Base-by-base conservation (phyloP, 2,329 filamentous ascomycete species). In the Colletotrichum destructivum region DNA sequence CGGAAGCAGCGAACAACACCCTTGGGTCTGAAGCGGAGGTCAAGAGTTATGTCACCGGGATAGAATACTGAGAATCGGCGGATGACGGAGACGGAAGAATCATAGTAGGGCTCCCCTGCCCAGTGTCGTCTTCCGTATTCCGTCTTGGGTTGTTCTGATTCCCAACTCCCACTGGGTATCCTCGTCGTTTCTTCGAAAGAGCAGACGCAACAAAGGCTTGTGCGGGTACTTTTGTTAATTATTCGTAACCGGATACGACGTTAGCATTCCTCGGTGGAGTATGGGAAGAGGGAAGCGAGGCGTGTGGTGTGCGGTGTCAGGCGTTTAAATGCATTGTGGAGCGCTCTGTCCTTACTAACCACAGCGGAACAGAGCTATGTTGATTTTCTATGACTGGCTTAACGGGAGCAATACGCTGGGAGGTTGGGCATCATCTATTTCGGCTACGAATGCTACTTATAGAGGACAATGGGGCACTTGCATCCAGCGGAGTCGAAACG, bases 311-410 rank as follows among this genome's bases (percentile, higher is more conserved):
- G 35, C 35, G 69, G 65, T 64, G 69, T 60, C 40, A 55, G 69
- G 69, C 69, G 69, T 72, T 72, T 55, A 38, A 51, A 42, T 72
- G 69, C 65, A 72, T 69, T 60, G 65, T 60, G 52, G 46, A 60
- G 59, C 69, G 52, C 16, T 38, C 31, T 42, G 26, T 69, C 59
- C 65, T 49, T 51, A 16, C 35, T 49, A 51, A 13, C 35, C 52
- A 56, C 47, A 63, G 42, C 21, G 51, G 51, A 47, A 55, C 65
- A 69, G 65, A 56, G 42, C 59, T 49, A 56, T 60, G 38, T 63
- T 61, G 44, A n/a, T 42, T 59, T 18, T 60, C 49, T 31, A 63
- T 23, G 47, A 49, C 54, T 69, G 46, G 59, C 18, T 69, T 59
- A 42, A 51, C 6, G 62, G 59, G 55, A 56, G 26, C 49, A 60